Conservation (phyloP, 805 yeast genomes). For the Candida qinlingensis region DNA sequence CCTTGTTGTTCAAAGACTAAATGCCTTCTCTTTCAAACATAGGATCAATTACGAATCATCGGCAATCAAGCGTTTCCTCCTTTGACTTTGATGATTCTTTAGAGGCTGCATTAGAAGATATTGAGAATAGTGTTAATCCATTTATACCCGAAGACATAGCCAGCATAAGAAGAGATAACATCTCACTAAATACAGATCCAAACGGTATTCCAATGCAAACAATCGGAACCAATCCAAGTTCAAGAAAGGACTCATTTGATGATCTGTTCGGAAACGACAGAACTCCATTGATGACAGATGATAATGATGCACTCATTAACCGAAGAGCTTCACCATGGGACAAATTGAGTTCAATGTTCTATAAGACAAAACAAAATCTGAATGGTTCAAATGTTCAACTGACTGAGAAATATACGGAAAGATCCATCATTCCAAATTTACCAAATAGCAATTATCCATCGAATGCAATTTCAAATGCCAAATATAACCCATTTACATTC, state of each 20-base stretch:
- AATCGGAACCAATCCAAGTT: conserved; percentile 19
- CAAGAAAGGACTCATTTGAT: conserved; percentile 24
- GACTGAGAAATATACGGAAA: conserved; percentile 29
- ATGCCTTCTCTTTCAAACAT: conserved; percentile 18
- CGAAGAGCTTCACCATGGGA: conserved; percentile 12
- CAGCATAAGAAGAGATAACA: conserved; percentile 18
- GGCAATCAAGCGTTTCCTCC: conserved; percentile 34
- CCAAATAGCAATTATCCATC: conserved; percentile 42
- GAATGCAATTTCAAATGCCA: conserved; percentile 90
- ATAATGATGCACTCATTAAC: not conserved
- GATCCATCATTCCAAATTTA: conserved; percentile 39
- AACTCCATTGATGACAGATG: conserved; percentile 10
- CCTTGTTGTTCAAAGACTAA: conserved; percentile 3
- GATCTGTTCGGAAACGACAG: conserved; percentile 18
- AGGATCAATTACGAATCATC: conserved; percentile 14
- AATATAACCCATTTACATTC: conserved; percentile 83
- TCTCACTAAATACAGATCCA: conserved; percentile 26
- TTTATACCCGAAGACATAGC: conserved; percentile 21
- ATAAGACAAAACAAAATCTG: not conserved
- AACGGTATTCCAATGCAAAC: conserved; percentile 29
- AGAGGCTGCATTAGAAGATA: conserved; percentile 57
- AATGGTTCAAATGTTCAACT: conserved; percentile 18
- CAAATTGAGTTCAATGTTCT: conserved; percentile 9
- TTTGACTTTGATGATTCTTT: conserved; percentile 63
- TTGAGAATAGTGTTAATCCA: conserved; percentile 33